Base-by-base conservation (phyloP, 2,329 filamentous ascomycete genomes). In the Penicillium griseofulvum region DNA sequence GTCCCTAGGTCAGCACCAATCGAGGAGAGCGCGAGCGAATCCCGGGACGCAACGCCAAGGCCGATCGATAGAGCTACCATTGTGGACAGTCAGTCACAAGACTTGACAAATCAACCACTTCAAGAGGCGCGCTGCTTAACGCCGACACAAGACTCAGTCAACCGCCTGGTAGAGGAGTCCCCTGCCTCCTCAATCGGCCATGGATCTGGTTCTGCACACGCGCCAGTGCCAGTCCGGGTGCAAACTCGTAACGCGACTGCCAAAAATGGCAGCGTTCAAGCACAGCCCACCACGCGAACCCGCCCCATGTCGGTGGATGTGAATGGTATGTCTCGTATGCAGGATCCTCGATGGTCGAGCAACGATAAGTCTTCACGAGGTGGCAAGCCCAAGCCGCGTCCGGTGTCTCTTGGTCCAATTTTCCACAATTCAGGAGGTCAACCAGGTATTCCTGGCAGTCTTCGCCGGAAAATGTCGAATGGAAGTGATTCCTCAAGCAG, bases 401-500 rank as follows among this genome's bases (percentile, higher is more conserved):
- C 68, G 4, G 50, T 61, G 16, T 68, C 70, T 33, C 59, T 65
- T 48, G 66, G 56, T 9, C 58, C 65, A 9, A 54, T 48, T 36
- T 59, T 63, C 10, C 58, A 65, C 12, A 64, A 60, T 24, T 24
- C 31, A 31, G 39, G 54, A 22, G 38, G 39, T 9, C 37, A 39
- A 14, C 14, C 47, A 19, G 50, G 36, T n/a, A 55, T 55, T 9
- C 60, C 60, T 17, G n/a, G 4, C 31, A 47, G 50, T n/a, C 71
- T 84, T 9, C 75, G 77, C 54, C 81, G 86, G 2, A 81, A 77
- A 10, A 79, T 76, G 17, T 89, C 87, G 0, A 84, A 86, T 61
- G 86, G 83, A 28, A 90, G 87, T 65, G 87, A 90, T 63, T 80
- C 77, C 3, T 75, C 76, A 42, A 96, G 89, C 74, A 96, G 90